Base-by-base conservation (phyloP, 1,139 yeast species). In the Kodamaea plutei region DNA sequence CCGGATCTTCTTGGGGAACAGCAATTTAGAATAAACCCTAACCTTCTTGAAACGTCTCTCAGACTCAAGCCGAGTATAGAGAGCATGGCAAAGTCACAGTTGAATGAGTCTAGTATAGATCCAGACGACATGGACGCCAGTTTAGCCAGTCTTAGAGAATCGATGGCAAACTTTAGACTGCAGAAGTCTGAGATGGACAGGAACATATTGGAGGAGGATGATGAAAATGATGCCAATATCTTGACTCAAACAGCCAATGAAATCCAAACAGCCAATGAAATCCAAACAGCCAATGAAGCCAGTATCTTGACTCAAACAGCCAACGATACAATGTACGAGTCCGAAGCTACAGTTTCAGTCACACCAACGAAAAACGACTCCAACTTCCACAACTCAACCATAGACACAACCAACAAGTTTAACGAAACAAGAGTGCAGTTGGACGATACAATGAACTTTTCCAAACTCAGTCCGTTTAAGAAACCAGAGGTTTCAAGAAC, bases 341-440 rank as follows among this genome's bases (percentile, higher is more conserved):
- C 20, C 4, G 20, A 18, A 8, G 20, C 28, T 10, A 25, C 28
- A 10, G 21, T 25, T 12, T 17, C 29, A 27, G 13, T 10, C 20
- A 27, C 25, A 20, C 18, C 25, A 6, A 15, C 16, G 15, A n/a
- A 9, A 13, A 27, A 20, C 20, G 23, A 15, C 11, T 11, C 29
- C 13, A 38, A 44, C 9, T 48, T 47, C 29, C 52, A 47, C 30
- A 45, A 44, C 28, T 47, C 57, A 20, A 44, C 54, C 11, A 38
- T 52, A 20, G 53, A 55, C 33, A 45, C 51, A 6, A 43, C 56
- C 12, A 12, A 19, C 44, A 30, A 35, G 40, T 32, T 30, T 33
- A 52, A 61, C 38, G 60, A 57, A 20, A 58, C 66, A 3, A 49
- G 45, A 15, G 56, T 49, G 4, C 66, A 59, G 31, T 50, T 62